Conservation (phyloP, 805 yeast species). For the Candida taoyuanica region DNA sequence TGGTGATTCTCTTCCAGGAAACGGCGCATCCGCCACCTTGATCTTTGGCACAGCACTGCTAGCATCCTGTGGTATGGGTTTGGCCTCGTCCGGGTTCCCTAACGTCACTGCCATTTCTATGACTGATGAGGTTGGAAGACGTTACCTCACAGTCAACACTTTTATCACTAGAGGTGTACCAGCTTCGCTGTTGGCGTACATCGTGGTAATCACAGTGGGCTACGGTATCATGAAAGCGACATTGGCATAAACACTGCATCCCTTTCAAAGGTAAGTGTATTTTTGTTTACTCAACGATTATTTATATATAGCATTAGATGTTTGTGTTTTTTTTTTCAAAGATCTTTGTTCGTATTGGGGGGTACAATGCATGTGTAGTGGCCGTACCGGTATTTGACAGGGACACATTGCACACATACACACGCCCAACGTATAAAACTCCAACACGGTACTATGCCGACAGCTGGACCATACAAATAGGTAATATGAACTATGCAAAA, state of each 20-base stretch:
- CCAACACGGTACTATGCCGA: no score
- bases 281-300: no score
- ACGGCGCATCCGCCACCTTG: slow-evolving; percentile 57
- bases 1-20: slow-evolving; percentile 63
- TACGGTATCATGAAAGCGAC: slow-evolving; percentile 59
- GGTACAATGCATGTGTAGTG: no score
- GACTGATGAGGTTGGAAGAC: slow-evolving; percentile 87
- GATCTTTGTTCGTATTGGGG: no score
- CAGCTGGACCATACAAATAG: no score
- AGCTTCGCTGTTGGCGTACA: slow-evolving; percentile 69
- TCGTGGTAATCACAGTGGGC: slow-evolving; percentile 72
- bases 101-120: slow-evolving; percentile 95
- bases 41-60: slow-evolving; percentile 50
- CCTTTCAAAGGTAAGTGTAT: no score
- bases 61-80: slow-evolving; percentile 94
- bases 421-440: no score
- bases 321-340: no score
- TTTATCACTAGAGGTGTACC: slow-evolving; percentile 93
- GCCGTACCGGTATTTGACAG: no score
- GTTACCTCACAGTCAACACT: slow-evolving; percentile 74
- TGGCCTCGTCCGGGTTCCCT: slow-evolving; percentile 98
- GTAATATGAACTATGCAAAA: no score
- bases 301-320: no score
- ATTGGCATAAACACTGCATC: not conserved
- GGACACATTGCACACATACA: no score